phyloP scores from a whole-genome alignment of 306 rosid genomes.

The Neltuma alba region DNA sequence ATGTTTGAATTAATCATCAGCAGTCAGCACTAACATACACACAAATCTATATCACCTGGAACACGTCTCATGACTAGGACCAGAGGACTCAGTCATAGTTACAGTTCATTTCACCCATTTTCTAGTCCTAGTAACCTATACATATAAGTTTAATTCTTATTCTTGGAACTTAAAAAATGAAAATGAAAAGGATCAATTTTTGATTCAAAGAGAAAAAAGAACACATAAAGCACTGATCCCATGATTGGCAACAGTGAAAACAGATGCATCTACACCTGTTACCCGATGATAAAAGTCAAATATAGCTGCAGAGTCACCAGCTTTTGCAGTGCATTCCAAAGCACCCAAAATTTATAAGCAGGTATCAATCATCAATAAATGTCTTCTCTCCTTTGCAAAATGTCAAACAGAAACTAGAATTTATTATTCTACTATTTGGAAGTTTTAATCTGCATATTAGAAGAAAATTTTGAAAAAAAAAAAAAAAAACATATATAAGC shows the following conservation, averaged over 20 bases:
- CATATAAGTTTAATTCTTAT: neutral
- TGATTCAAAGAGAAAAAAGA: conserved; percentile 8
- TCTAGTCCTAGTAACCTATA: neutral
- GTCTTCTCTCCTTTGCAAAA: conserved; percentile 6
- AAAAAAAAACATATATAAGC: too few relatives aligned
- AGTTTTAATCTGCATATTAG: conserved; percentile 26
- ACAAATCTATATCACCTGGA: conserved; percentile 26
- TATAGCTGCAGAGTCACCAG: neutral
- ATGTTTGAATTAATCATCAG: conserved; percentile 8
- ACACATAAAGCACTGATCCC: conserved; percentile 11
- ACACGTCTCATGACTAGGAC: conserved; percentile 32
- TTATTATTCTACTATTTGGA: neutral
- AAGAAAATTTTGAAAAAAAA: conserved; percentile 19
- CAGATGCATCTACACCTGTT: too few relatives aligned
- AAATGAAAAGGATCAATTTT: conserved; percentile 22
- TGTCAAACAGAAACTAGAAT: conserved; percentile 14
- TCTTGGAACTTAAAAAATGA: conserved; percentile 6
- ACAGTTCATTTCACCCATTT: too few relatives aligned
- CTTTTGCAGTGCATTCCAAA: neutral
- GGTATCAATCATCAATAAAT: conserved; percentile 17
- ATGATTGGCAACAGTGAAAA: conserved; percentile 13
- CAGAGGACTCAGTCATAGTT: neutral
- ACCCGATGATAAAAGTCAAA: neutral
- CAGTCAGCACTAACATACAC: conserved; percentile 27
- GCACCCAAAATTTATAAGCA: conserved; percentile 22